Conservation (phyloP, 805 yeast species). For the Kodamaea hsintzibuensis region DNA sequence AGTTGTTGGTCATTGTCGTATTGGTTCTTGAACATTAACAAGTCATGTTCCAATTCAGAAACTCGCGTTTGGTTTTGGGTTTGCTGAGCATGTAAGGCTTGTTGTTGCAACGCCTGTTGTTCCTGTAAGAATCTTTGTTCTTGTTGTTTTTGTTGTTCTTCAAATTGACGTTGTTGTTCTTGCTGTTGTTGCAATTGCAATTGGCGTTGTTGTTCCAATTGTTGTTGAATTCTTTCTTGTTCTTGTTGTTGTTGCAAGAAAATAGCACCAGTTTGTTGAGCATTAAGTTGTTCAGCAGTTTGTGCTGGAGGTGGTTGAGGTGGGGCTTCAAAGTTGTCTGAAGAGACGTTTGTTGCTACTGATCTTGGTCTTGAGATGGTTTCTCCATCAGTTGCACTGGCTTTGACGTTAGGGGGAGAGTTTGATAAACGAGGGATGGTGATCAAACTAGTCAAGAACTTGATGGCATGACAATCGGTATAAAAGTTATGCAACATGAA, state of each 20-base stretch:
- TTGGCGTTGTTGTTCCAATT: conserved; percentile 62
- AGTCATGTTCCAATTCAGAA: conserved; percentile 79
- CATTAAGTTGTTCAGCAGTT: conserved; percentile 41
- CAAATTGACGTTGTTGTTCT: conserved; percentile 72
- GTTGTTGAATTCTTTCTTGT: conserved; percentile 59
- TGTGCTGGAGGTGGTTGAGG: conserved; percentile 44
- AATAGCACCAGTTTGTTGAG: conserved; percentile 57
- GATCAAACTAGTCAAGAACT: conserved; percentile 76
- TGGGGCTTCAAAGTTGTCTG: conserved; percentile 42
- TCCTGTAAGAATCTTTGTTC: conserved; percentile 67
- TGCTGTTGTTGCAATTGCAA: conserved; percentile 67
- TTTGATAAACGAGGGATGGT: conserved; percentile 69
- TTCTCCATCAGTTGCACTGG: conserved; percentile 41
- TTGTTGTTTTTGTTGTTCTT: conserved; percentile 72
- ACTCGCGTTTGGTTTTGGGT: conserved; percentile 76
- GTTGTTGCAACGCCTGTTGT: conserved; percentile 44
- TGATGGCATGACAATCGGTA: conserved; percentile 85
- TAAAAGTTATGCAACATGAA: conserved; percentile 77
- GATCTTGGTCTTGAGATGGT: conserved; percentile 34
- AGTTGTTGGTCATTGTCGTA: conserved; percentile 83
- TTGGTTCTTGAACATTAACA: conserved; percentile 72
- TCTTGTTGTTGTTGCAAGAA: conserved; percentile 50
- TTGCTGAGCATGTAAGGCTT: conserved; percentile 58
- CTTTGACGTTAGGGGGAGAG: conserved; percentile 59
- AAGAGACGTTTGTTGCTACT: conserved; percentile 18